Evolutionary conservation across 495 filamentous ascomycete species (phyloP).

Genomic region (Corynascus novoguineensis): DNA sequence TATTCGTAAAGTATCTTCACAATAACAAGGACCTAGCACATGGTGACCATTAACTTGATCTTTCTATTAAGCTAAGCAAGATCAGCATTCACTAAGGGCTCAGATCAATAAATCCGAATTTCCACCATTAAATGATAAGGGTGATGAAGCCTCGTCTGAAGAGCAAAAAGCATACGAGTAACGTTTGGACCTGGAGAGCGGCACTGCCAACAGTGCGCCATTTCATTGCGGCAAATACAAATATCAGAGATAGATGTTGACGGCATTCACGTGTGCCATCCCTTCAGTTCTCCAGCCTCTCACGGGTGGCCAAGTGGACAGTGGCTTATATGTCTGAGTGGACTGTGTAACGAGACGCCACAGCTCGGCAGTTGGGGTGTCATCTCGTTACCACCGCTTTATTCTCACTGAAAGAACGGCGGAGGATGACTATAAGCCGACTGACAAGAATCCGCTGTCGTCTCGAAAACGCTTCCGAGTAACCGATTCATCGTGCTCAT

Average conservation of each 20-base stretch:
- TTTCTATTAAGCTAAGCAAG: too few species aligned
- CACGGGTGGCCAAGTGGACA: constrained; percentile 32
- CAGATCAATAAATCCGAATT: too few species aligned
- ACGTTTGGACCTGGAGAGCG: too few species aligned
- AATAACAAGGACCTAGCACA: too few species aligned
- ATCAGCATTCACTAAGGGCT: too few species aligned
- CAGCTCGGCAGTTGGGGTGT: constrained; percentile 13
- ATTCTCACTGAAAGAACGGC: neutral
- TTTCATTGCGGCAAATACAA: neutral
- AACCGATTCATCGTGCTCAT: too few species aligned
- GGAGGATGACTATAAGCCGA: neutral
- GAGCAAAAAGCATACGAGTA: too few species aligned
- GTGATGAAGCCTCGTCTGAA: too few species aligned
- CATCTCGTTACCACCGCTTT: constrained; percentile 3
- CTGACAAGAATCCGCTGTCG: too few species aligned
- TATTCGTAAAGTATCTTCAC: too few species aligned
- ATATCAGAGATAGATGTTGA: neutral
- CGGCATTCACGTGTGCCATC: neutral
- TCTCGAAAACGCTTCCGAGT: neutral
- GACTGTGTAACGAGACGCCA: constrained; percentile 24
- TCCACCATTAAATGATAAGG: too few species aligned
- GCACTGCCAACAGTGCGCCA: neutral
- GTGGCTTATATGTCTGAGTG: constrained; percentile 15
- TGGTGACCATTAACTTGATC: too few species aligned
- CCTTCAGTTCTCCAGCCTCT: constrained; percentile 22